phyloP scores from a whole-genome alignment of 2,329 filamentous ascomycete species.

The Monosporascus sp. region DNA sequence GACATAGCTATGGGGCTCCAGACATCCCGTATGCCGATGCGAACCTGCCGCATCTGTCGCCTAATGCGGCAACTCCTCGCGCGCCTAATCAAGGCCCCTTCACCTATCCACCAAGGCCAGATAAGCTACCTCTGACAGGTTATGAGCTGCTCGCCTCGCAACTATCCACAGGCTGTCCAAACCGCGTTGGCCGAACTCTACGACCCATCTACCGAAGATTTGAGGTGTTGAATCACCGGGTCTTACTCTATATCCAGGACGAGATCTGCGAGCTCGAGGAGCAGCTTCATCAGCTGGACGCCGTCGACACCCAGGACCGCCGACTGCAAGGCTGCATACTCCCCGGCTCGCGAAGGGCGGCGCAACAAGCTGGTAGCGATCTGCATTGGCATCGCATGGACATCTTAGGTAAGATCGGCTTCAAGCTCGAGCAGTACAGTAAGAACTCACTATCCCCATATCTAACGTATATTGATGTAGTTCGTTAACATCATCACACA shows the following conservation, averaged over 20 bases:
- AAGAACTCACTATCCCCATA: slow-evolving; percentile 21
- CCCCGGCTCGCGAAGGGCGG: slow-evolving; percentile 56
- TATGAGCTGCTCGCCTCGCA: slow-evolving; percentile 59
- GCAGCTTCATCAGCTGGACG: slow-evolving; percentile 65
- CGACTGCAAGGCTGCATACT: slow-evolving; percentile 37
- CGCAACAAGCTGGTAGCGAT: slow-evolving; percentile 48
- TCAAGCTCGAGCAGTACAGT: slow-evolving; percentile 66
- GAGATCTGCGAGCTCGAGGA: slow-evolving; percentile 78
- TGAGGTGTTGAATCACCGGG: slow-evolving; percentile 72
- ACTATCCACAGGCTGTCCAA: slow-evolving; percentile 33
- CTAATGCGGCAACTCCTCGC: slow-evolving; percentile 31
- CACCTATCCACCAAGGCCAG: slow-evolving; percentile 32
- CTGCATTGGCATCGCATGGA: slow-evolving; percentile 56
- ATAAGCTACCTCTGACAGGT: slow-evolving; percentile 45
- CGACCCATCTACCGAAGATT: slow-evolving; percentile 77
- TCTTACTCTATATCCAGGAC: slow-evolving; percentile 79
- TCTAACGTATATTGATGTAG: background rate
- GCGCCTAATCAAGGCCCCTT: slow-evolving; percentile 25
- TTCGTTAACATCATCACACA: slow-evolving; percentile 23
- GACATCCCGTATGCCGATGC: slow-evolving; percentile 37
- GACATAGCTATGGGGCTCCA: slow-evolving; percentile 33
- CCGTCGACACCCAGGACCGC: slow-evolving; percentile 43
- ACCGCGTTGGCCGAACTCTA: slow-evolving; percentile 15
- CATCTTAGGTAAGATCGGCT: slow-evolving; percentile 56
- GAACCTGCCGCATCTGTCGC: slow-evolving; percentile 30